A percentile compares a stretch with the other conserved stretches of the same genome.
These are phyloP conservation scores for Capsaspora owczarzaki DNA, from an alignment of 78 protist genomes.

Conservation along the genomic window DNA sequence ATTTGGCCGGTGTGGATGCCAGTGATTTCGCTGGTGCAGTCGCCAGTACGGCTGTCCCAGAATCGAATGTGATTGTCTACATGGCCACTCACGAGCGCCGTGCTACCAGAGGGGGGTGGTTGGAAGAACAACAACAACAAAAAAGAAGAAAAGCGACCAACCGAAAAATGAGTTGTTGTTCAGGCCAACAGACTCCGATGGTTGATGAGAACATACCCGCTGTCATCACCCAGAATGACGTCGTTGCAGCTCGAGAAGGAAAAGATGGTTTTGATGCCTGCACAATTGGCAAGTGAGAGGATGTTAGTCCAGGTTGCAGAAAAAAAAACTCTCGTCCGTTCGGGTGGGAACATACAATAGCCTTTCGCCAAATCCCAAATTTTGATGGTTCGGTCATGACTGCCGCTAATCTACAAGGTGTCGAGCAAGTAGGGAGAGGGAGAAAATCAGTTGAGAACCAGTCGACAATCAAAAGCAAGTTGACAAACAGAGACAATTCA, in stretches of 20 bases:
- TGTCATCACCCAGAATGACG: conserved; percentile 12
- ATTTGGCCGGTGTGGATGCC: conserved; percentile 53
- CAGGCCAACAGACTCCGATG: background rate
- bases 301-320: background rate
- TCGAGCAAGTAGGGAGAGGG: background rate
- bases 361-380: conserved; percentile 72
- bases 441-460: background rate
- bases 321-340: no score
- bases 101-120: no score
- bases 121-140: background rate
- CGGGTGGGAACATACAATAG: conserved; percentile 49
- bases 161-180: background rate
- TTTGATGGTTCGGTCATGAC: conserved; percentile 71
- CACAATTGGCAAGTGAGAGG: background rate
- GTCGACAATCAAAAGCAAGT: background rate
- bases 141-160: background rate
- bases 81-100: conserved; percentile 43
- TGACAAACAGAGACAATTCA: background rate
- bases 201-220: background rate
- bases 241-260: conserved; percentile 60
- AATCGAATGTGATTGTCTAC: conserved; percentile 48
- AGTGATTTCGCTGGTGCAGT: conserved; percentile 32
- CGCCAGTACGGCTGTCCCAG: conserved; percentile 55
- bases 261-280: conserved; percentile 42
- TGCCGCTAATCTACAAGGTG: conserved; percentile 45